phyloP scores from a whole-genome alignment of 495 filamentous ascomycete genomes.

The Talaromyces adpressus region DNA sequence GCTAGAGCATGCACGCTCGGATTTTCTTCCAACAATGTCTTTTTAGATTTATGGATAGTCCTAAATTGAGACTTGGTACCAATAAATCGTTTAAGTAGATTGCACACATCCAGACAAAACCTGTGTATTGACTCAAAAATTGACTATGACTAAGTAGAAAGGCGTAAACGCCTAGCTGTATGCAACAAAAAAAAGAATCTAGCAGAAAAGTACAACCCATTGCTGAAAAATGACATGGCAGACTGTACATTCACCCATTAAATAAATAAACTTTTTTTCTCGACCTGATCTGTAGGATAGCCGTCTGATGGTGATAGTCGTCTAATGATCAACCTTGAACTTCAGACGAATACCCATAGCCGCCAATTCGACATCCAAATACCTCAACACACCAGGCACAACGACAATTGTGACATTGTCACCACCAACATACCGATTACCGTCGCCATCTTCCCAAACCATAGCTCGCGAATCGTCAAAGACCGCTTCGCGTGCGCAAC shows the following conservation, averaged over 20 bases:
- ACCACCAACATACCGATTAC: conserved; percentile 74
- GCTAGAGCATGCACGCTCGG: neutral
- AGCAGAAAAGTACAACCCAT: neutral
- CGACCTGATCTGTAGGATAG: neutral
- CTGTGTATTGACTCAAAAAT: conserved; percentile 8
- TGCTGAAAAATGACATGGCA: neutral
- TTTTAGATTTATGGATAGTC: neutral
- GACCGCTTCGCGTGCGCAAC: conserved; percentile 66
- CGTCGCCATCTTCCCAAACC: conserved; percentile 88
- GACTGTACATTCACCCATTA: neutral
- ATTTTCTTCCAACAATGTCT: conserved; percentile 1
- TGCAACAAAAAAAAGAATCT: neutral
- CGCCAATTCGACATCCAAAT: conserved; percentile 88
- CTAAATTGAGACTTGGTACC: neutral
- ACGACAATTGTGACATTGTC: conserved; percentile 85
- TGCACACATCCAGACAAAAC: neutral
- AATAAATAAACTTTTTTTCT: neutral
- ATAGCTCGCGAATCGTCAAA: conserved; percentile 57
- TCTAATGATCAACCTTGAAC: conserved; percentile 63
- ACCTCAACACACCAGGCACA: conserved; percentile 86
- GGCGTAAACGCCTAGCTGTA: conserved; percentile 5
- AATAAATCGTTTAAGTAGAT: neutral
- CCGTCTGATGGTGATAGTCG: too few species aligned
- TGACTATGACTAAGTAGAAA: neutral
- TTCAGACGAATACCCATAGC: conserved; percentile 89